Base-by-base conservation (phyloP, 352 stramenopile species). In the Phytophthora sojae region DNA sequence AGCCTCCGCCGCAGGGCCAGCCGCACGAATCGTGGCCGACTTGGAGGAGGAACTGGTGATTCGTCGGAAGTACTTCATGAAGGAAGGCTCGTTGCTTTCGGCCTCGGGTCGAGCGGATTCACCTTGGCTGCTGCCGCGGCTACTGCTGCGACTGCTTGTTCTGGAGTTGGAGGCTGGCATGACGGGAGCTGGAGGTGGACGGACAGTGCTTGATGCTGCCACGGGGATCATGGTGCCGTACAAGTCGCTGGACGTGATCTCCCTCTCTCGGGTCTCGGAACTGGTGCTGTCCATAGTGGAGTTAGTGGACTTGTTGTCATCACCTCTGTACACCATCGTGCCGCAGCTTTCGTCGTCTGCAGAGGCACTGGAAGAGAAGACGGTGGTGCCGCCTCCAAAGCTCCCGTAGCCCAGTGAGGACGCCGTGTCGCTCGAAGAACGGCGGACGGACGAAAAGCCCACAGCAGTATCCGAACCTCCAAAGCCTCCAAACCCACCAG, bases 61-160 rank as follows among this genome's bases (percentile, higher is more conserved):
- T 47, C 85, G 70, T 11, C 85, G 79, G 68, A 95, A 93, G 71
- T 93, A 95, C 56, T 92, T 93, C 84, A 95, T 95, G 71, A 95
- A 95, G 19, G 88, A 91, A 30, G 88, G 86, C 69, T 95, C 73
- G 47, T 66, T 76, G 65, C 19, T 68, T 58, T 70, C 44, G 12
- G 30, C 58, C 32, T 66, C 69, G 30, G 50, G 72, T 64, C 71
- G 39, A 25, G 29, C 19, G 23, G 53, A 8, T 47, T 71, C 66
- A 7, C 49, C 62, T 51, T 72, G 52, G 64, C 51, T 76, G 53
- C 61, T 55, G 32, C 26, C 37, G 25, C 42, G 56, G 8, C 57
- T 76, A 17, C 42, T 66, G 32, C 50, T 58, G 6, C 49, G 62
- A 71, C 59, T 77, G 64, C 64, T 73, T 47, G 54, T 76, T 15